Evolutionary conservation across 345 rosid species (phyloP).

Genomic region (Pugionium dolabratum): DNA sequence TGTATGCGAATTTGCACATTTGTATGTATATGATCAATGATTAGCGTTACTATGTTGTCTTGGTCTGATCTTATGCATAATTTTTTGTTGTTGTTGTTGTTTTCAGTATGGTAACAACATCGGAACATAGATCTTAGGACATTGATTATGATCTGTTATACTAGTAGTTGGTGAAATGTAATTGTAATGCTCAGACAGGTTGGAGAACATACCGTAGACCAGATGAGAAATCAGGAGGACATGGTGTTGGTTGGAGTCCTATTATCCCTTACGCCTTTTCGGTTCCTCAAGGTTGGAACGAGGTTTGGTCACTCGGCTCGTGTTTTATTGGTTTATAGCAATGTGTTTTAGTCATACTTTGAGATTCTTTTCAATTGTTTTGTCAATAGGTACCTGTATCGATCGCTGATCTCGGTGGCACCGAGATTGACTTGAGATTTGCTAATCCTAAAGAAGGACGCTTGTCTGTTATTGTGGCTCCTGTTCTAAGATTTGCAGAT

Average conservation of each 20-base stretch:
- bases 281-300: slow-evolving; percentile 81
- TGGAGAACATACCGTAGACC: slow-evolving; percentile 96
- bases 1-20: too few relatives aligned
- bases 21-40: neutral
- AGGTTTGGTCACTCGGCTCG: slow-evolving; percentile 47
- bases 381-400: slow-evolving; percentile 81
- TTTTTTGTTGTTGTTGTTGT: too few relatives aligned
- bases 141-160: neutral
- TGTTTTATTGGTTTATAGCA: neutral
- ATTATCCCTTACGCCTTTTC: slow-evolving; percentile 78
- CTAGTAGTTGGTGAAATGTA: slow-evolving; percentile 26
- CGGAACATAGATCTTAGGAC: neutral
- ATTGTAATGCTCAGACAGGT: slow-evolving; percentile 77
- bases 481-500: slow-evolving; percentile 88
- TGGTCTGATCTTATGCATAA: too few relatives aligned
- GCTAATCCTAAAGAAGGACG: slow-evolving; percentile 85
- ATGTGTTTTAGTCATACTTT: neutral
- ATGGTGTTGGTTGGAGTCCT: slow-evolving; percentile 98
- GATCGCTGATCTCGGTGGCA: slow-evolving; percentile 94
- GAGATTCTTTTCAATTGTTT: neutral
- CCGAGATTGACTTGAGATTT: slow-evolving; percentile 93
- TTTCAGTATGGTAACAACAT: too few relatives aligned
- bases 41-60: too few relatives aligned
- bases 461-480: slow-evolving; percentile 82
- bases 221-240: slow-evolving; percentile 95